Percentiles rank a stretch among this genome's conserved stretches.
Evolutionary conservation across 352 stramenopile genomes (phyloP).

Genomic region (Phytopythium mirpurense): DNA sequence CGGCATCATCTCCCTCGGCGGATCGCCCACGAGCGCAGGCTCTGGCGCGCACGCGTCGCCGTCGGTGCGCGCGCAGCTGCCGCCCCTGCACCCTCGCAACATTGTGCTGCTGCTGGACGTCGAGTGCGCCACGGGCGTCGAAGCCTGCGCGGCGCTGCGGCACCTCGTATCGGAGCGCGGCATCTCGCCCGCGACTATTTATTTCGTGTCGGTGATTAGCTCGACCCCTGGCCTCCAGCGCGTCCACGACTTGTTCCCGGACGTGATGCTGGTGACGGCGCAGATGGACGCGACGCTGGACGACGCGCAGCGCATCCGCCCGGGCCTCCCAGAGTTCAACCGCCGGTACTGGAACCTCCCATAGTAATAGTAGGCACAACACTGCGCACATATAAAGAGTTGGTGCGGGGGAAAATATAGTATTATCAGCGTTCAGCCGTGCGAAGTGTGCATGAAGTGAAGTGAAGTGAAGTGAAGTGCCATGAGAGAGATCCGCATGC

Average conservation of each 20-base stretch:
- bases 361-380: too few relatives aligned
- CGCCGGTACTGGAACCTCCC: conserved; percentile 33
- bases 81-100: conserved; percentile 17
- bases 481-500: too few relatives aligned
- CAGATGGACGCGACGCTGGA: conserved; percentile 42
- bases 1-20: conserved; percentile 14
- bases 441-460: too few relatives aligned
- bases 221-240: conserved; percentile 32
- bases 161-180: conserved; percentile 26
- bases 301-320: conserved; percentile 25
- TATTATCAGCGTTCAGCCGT: too few relatives aligned
- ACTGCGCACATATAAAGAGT: too few relatives aligned
- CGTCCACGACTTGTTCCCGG: conserved; percentile 40
- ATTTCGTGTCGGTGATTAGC: conserved; percentile 48
- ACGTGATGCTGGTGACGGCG: conserved; percentile 34
- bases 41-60: conserved; percentile 7
- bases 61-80: conserved; percentile 23
- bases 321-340: conserved; percentile 32
- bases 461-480: too few relatives aligned
- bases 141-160: conserved; percentile 29
- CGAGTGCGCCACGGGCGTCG: conserved; percentile 35
- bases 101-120: conserved; percentile 37
- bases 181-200: conserved; percentile 34
- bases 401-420: too few relatives aligned
- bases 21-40: conserved; percentile 10